Evolutionary conservation across 139 green algal species (phyloP).

Genomic region (Trebouxia sp.): DNA sequence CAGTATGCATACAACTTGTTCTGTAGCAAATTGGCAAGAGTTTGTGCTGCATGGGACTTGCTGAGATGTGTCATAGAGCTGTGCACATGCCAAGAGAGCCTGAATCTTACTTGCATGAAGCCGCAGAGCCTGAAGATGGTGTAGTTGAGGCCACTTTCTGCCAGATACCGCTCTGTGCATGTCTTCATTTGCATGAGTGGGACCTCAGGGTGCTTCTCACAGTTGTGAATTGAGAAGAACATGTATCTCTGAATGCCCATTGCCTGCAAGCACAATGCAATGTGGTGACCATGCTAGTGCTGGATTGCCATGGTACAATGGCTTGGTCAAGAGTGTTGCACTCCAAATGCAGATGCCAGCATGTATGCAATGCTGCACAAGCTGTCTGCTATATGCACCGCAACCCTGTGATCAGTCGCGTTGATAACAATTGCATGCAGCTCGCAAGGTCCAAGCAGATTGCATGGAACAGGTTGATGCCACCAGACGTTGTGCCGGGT

Average conservation of each 20-base stretch:
- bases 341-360: not conserved
- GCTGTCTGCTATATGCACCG: too few species aligned
- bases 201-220: constrained; percentile 91
- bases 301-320: too few species aligned
- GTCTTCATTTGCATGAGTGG: constrained; percentile 94
- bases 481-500: not conserved
- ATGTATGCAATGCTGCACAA: too few species aligned
- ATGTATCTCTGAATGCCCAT: constrained; percentile 98
- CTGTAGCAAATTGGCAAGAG: too few species aligned
- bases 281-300: not conserved
- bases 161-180: constrained; percentile 93
- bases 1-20: too few species aligned
- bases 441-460: not conserved
- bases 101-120: constrained; percentile 86
- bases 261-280: constrained; percentile 60
- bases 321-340: too few species aligned
- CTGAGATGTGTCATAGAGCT: not conserved
- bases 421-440: not conserved
- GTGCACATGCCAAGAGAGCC: too few species aligned
- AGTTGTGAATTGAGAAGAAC: constrained; percentile 98
- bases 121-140: constrained; percentile 94
- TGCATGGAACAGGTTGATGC: not conserved
- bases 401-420: not conserved
- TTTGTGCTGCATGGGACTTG: too few species aligned
- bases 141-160: constrained; percentile 82